phyloP scores from a whole-genome alignment of 352 stramenopile species.

The Globisporangium polare region DNA sequence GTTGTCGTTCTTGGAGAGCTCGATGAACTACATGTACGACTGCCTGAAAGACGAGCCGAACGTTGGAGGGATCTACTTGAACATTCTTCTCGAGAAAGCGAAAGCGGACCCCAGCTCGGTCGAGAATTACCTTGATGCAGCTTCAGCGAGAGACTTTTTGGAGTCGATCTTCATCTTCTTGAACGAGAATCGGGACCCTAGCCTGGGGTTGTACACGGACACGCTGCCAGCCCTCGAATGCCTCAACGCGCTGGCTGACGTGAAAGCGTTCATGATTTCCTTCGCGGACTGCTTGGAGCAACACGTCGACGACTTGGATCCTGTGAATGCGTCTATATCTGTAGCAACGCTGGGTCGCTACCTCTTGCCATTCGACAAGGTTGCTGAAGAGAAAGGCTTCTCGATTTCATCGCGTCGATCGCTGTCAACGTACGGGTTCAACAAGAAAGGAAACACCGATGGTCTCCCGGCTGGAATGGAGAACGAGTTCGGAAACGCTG shows the following conservation, averaged over 20 bases:
- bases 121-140: slow-evolving; percentile 48
- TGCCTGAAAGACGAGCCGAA: slow-evolving; percentile 64
- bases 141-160: slow-evolving; percentile 52
- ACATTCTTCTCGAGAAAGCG: slow-evolving; percentile 61
- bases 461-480: slow-evolving; percentile 39
- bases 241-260: slow-evolving; percentile 62
- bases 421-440: slow-evolving; percentile 75
- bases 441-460: slow-evolving; percentile 35
- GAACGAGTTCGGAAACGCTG: slow-evolving; percentile 68
- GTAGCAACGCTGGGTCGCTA: slow-evolving; percentile 74
- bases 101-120: slow-evolving; percentile 33
- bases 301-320: slow-evolving; percentile 54
- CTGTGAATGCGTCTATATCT: slow-evolving; percentile 65
- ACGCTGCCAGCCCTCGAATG: slow-evolving; percentile 70
- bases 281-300: slow-evolving; percentile 67
- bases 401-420: slow-evolving; percentile 78
- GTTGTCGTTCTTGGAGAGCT: slow-evolving; percentile 63
- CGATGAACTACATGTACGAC: slow-evolving; percentile 78
- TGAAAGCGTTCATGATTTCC: slow-evolving; percentile 45
- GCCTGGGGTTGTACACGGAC: slow-evolving; percentile 71
- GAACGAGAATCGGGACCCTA: slow-evolving; percentile 73
- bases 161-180: slow-evolving; percentile 70
- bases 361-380: slow-evolving; percentile 63
- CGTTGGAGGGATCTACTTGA: slow-evolving; percentile 68
- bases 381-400: slow-evolving; percentile 38